phyloP scores from a whole-genome alignment of 768 basidiomycete genomes.

The Cystofilobasidium ferigula region DNA sequence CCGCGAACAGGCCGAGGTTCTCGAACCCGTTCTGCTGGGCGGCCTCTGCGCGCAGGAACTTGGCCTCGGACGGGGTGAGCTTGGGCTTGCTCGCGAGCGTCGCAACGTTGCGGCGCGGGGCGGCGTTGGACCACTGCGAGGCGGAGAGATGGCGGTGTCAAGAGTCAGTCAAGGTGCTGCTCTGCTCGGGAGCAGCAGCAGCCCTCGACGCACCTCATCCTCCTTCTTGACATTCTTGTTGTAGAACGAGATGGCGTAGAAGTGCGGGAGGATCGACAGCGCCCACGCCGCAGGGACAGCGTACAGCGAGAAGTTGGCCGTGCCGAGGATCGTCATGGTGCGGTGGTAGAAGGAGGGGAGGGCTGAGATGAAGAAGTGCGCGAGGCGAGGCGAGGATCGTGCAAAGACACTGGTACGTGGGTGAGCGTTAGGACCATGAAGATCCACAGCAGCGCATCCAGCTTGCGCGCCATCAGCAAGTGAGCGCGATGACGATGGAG shows the following conservation, averaged over 20 bases:
- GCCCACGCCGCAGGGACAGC: conserved; percentile 3
- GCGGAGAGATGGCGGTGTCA: too few relatives aligned
- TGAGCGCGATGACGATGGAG: too few relatives aligned
- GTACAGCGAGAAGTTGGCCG: conserved; percentile 4
- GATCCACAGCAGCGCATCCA: too few relatives aligned
- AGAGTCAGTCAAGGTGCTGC: background rate
- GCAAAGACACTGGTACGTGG: too few relatives aligned
- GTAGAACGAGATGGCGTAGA: background rate
- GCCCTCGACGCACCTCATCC: background rate
- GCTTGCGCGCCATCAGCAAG: too few relatives aligned
- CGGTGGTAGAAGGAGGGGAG: too few relatives aligned
- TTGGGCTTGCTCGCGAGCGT: background rate
- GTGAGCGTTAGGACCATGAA: too few relatives aligned
- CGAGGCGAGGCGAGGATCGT: too few relatives aligned
- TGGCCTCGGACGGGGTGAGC: background rate
- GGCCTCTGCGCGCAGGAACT: background rate
- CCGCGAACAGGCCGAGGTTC: conserved; percentile 13
- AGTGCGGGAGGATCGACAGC: conserved; percentile 10
- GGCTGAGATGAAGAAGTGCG: too few relatives aligned
- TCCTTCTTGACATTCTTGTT: background rate
- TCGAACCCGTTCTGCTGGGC: background rate
- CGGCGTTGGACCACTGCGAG: background rate
- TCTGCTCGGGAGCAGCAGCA: background rate
- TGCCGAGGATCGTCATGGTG: background rate
- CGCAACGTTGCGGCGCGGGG: background rate